phyloP scores from a whole-genome alignment of 345 rosid species.

The Xanthoceras sorbifolium region DNA sequence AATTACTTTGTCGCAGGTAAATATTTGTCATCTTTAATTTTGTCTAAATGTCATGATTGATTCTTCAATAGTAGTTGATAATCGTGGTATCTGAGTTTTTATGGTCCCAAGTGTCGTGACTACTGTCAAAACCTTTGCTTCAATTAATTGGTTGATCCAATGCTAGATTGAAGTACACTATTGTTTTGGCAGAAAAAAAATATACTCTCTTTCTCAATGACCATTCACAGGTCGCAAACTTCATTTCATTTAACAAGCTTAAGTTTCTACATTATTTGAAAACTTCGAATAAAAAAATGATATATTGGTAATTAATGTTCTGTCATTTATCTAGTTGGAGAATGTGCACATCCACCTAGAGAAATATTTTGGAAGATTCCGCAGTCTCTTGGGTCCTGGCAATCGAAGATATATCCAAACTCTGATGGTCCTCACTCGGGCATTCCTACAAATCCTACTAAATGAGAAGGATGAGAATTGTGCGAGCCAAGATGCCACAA shows the following conservation, averaged over 20 bases:
- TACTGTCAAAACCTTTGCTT: neutral
- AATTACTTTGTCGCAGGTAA: conserved; percentile 71
- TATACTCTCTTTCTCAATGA: no score
- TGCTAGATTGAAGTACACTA: neutral
- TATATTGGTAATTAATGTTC: neutral
- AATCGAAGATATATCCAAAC: conserved; percentile 95
- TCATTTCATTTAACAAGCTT: neutral
- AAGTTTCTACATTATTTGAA: conserved; percentile 14
- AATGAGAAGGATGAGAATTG: conserved; percentile 36
- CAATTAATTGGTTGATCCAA: conserved; percentile 1
- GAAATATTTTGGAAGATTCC: conserved; percentile 72
- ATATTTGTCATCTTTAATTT: conserved; percentile 9
- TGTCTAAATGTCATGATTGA: neutral
- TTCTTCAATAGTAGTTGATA: conserved; percentile 8
- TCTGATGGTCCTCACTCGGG: conserved; percentile 62
- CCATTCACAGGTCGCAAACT: neutral
- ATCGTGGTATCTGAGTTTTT: neutral
- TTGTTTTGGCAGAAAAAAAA: neutral
- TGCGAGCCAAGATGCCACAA: conserved; percentile 37
- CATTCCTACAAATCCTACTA: conserved; percentile 59
- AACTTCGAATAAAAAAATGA: neutral
- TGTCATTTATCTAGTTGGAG: conserved; percentile 58
- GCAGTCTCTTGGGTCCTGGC: conserved; percentile 74
- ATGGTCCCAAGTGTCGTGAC: neutral
- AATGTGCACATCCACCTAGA: conserved; percentile 61